Conservation (phyloP, 2,329 filamentous ascomycete species). For the Aureobasidium uvarum region DNA sequence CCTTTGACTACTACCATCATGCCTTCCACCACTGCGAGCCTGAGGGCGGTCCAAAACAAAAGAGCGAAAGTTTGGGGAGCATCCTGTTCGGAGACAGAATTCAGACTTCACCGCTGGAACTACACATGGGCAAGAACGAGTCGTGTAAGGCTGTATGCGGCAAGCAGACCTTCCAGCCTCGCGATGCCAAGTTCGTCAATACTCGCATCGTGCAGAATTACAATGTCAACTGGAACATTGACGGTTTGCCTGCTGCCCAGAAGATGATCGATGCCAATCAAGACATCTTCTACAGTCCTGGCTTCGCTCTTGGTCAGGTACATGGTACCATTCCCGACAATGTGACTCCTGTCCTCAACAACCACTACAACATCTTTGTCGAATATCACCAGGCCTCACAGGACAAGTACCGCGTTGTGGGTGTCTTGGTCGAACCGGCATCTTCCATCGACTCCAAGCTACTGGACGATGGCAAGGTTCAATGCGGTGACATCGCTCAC, state of each 20-base stretch:
- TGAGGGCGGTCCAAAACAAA: conserved; percentile 69
- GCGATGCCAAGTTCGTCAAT: conserved; percentile 76
- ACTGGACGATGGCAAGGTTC: conserved; percentile 55
- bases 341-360: conserved; percentile 68
- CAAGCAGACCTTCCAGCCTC: conserved; percentile 62
- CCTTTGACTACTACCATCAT: conserved; percentile 93
- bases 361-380: conserved; percentile 91
- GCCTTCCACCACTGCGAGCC: conserved; percentile 87
- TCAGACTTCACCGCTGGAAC: conserved; percentile 89
- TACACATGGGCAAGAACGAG: conserved; percentile 83
- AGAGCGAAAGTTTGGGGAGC: conserved; percentile 88
- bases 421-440: conserved; percentile 80
- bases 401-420: conserved; percentile 80
- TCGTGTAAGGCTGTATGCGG: conserved; percentile 79
- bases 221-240: conserved; percentile 92
- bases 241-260: conserved; percentile 89
- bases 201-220: conserved; percentile 78
- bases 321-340: conserved; percentile 57
- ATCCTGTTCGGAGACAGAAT: conserved; percentile 97
- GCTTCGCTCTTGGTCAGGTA: conserved; percentile 72
- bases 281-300: conserved; percentile 82
- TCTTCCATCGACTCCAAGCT: conserved; percentile 62
- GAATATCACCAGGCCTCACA: conserved; percentile 82
- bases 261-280: conserved; percentile 73
- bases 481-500: conserved; percentile 61